Evolutionary conservation across 108 stramenopile genomes (phyloP).

Genomic region (Pseudonitzschia pungens): DNA sequence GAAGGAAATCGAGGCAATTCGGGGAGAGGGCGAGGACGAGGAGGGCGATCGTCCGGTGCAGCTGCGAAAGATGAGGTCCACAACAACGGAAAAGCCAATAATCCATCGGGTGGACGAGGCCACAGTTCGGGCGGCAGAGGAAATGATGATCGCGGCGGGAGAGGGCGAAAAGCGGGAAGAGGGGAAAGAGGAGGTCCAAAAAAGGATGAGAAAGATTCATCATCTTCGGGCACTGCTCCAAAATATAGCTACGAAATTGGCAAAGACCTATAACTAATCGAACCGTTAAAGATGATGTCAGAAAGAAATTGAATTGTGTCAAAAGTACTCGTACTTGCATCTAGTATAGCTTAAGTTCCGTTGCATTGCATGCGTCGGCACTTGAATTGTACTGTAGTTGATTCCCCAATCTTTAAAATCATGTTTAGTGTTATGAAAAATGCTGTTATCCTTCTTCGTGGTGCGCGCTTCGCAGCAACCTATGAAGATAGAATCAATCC

Average conservation of each 20-base stretch:
- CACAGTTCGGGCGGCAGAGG: constrained; percentile 12
- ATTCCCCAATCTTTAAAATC: background rate
- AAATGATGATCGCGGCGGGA: constrained; percentile 15
- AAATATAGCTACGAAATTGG: constrained; percentile 36
- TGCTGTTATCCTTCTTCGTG: no score
- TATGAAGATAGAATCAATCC: background rate
- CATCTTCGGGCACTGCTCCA: background rate
- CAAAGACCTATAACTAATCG: constrained; percentile 7
- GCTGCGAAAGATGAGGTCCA: background rate
- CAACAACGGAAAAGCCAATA: background rate
- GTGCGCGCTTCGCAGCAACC: background rate
- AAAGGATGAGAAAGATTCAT: constrained; percentile 5
- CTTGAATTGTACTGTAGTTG: background rate
- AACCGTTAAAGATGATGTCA: background rate
- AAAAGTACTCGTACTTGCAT: no score
- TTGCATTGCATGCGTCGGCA: no score
- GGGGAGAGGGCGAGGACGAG: background rate
- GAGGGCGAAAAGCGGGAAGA: constrained; percentile 6
- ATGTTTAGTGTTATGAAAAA: constrained; percentile 4
- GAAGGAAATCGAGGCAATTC: constrained; percentile 6
- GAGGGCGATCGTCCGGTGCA: background rate
- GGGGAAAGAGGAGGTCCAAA: constrained; percentile 4
- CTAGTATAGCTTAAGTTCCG: no score
- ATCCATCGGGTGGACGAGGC: constrained; percentile 9
- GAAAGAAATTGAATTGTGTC: no score